Conservation (phyloP, 2,329 filamentous ascomycete species). For the Apiospora kogelbergensis region DNA sequence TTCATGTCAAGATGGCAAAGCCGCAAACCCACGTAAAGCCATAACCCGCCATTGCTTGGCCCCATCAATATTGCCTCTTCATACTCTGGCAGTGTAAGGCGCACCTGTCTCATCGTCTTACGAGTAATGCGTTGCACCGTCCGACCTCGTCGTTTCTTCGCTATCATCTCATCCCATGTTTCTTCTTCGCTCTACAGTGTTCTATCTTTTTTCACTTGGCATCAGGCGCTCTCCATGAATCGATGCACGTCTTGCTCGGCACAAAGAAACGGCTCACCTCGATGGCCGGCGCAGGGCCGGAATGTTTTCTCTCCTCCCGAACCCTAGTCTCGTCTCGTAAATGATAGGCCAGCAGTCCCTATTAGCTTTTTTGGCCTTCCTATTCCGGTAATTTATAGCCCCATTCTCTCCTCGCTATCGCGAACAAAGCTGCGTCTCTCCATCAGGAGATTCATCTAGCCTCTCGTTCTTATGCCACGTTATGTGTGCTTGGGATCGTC, state of each 20-base stretch:
- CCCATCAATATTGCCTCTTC: not conserved
- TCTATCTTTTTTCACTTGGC: not conserved
- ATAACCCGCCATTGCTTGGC: not conserved
- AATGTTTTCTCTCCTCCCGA: not conserved
- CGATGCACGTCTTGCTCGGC: not conserved
- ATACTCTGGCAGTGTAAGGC: not conserved
- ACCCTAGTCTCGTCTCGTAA: not conserved
- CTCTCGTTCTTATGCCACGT: not conserved
- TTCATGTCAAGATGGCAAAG: not conserved
- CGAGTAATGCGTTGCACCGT: not conserved
- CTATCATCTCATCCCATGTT: not conserved
- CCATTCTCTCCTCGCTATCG: not conserved
- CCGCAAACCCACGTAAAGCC: not conserved
- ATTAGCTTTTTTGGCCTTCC: conserved; percentile 5
- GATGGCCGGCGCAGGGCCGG: not conserved
- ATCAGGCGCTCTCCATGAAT: not conserved
- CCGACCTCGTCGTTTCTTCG: not conserved
- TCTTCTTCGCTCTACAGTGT: not conserved
- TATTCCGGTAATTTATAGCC: conserved; percentile 8
- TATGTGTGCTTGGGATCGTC: not conserved
- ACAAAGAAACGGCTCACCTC: not conserved
- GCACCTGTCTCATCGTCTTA: not conserved
- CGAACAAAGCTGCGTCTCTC: not conserved
- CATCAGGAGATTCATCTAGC: not conserved
- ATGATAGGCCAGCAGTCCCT: not conserved